Base-by-base conservation (phyloP, 1,284 basidiomycete species). In the Vanrija humicola region DNA sequence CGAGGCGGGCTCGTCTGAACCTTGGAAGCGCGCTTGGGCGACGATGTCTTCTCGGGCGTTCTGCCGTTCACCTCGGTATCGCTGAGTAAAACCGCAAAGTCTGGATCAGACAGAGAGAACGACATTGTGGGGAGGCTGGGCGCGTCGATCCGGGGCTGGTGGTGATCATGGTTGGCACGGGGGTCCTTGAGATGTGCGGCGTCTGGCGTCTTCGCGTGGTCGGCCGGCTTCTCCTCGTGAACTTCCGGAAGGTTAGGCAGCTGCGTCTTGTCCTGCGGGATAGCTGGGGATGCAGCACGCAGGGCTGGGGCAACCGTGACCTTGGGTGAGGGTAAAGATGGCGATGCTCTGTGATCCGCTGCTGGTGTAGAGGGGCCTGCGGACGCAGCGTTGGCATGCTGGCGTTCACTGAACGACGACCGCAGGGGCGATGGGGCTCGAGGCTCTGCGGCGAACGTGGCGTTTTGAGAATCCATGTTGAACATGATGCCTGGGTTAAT, bases 401-500 rank as follows among this genome's bases (percentile, higher is more conserved):
- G 34, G 34, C 34, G 34, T 15, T 61, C 62, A 38, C 44, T 59
- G 43, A 64, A 63, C 5, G 58, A 64, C 10, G 60, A 52, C 21
- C 76, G 70, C 5, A 77, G 59, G 0, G 77, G 77, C 2, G 77
- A 78, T 1, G 74, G 72, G 0, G 75, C 74, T 42, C 75, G 50
- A 0, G 64, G 64, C 25, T 73, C 72, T 0, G 56, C 62, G 0
- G 69, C 63, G 49, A 69, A 71, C 7, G 66, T 68, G 18, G 60
- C 64, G 38, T 72, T 70, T 8, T 59, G 53, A 10, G 63, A 54
- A 45, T 76, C 74, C 52, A 73, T 66, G 50, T 69, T 74, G 67
- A 74, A 73, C 2, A 70, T 63, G 67, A 73, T 72, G 10, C 63
- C 72, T 0, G 77, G 77, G 55, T 77, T 78, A 67, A 78, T 78